Conservation (phyloP, 2,329 filamentous ascomycete species). For the Alternaria brassicae region DNA sequence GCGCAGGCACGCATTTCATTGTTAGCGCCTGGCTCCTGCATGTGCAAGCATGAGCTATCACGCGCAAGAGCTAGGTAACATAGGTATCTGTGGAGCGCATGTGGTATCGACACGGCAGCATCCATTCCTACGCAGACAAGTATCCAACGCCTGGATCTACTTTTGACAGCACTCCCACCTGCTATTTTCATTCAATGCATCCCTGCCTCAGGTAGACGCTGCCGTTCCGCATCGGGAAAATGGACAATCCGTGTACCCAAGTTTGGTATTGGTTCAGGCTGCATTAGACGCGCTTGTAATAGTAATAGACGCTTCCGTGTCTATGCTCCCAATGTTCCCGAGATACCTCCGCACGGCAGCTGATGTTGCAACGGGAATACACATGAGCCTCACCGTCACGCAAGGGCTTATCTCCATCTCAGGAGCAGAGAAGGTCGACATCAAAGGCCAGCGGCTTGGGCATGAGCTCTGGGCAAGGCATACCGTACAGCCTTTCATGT, state of each 20-base stretch:
- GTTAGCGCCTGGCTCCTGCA: slow-evolving; percentile 1
- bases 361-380: not conserved
- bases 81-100: not conserved
- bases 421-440: not conserved
- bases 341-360: not conserved
- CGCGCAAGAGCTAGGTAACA: too few relatives aligned
- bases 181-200: not conserved
- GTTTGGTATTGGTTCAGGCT: not conserved
- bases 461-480: not conserved
- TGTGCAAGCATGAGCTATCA: not conserved
- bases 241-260: too few relatives aligned
- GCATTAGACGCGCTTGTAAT: not conserved
- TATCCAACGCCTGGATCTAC: not conserved
- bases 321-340: not conserved
- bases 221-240: not conserved
- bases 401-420: not conserved
- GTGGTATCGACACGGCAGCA: not conserved
- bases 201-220: not conserved
- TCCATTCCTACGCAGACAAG: not conserved
- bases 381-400: not conserved
- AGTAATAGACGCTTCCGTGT: not conserved
- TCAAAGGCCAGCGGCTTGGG: not conserved
- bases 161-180: not conserved
- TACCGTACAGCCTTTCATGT: too few relatives aligned
- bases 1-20: not conserved